phyloP scores from a whole-genome alignment of 2,329 filamentous ascomycete genomes.

The Phaeosphaeriaceae sp. region DNA sequence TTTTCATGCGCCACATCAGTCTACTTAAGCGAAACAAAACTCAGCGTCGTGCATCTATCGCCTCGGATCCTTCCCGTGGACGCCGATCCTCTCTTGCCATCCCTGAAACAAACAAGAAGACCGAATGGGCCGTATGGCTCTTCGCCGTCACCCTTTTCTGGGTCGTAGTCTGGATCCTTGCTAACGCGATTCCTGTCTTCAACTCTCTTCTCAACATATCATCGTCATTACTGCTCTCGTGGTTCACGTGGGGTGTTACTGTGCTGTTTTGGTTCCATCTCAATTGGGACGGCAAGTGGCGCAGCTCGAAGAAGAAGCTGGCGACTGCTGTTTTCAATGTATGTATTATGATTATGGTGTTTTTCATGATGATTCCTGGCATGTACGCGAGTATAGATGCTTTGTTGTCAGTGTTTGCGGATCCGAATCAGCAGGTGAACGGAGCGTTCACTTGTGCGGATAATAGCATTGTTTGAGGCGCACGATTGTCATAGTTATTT shows the following conservation, averaged over 20 bases:
- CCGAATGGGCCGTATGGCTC: conserved; percentile 30
- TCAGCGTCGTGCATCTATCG: conserved; percentile 6
- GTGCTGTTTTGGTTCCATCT: conserved; percentile 40
- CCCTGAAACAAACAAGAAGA: conserved; percentile 19
- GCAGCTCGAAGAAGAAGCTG: conserved; percentile 25
- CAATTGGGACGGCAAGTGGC: conserved; percentile 35
- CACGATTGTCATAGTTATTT: not conserved
- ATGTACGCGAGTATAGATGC: conserved; percentile 35
- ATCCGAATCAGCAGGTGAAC: conserved; percentile 29
- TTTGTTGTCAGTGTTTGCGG: conserved; percentile 30
- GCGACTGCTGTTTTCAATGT: conserved; percentile 27
- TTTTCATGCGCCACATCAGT: conserved; percentile 28
- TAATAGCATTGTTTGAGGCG: conserved; percentile 28
- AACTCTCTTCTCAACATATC: conserved; percentile 35
- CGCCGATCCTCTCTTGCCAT: conserved; percentile 22
- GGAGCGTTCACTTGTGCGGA: conserved; percentile 39
- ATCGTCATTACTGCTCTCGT: conserved; percentile 30
- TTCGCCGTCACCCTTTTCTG: conserved; percentile 33
- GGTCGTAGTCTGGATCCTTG: conserved; percentile 34
- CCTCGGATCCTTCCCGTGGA: conserved; percentile 16
- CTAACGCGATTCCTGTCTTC: conserved; percentile 39
- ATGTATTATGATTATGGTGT: conserved; percentile 27
- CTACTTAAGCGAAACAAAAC: conserved; percentile 19
- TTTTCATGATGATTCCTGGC: conserved; percentile 33
- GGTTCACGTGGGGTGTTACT: conserved; percentile 37